Base-by-base conservation (phyloP, 2,329 filamentous ascomycete species). In the Epichloe festucae region DNA sequence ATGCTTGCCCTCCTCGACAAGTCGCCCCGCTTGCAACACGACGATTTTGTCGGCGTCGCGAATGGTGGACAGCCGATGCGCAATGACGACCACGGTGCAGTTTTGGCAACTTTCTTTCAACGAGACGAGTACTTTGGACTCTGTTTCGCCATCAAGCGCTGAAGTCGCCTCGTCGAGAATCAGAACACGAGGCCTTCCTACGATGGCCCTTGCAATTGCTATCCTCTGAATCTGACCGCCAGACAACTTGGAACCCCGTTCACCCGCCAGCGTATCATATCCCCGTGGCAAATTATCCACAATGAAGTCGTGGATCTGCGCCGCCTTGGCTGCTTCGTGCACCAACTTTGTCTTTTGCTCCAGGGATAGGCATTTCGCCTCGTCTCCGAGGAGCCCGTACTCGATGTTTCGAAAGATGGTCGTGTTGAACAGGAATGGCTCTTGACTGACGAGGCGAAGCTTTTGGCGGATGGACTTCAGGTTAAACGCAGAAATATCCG, bases 141-240 rank as follows among this genome's bases (percentile, higher is more conserved):
- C 87, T 2, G 76, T 81, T 66, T 88, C 84, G 0, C 79, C 83
- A 64, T 88, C 89, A 3, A 95, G 70, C 0, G 86, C 86, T 2
- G 78, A 82, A 3, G 87, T 89, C 7, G 88, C 87, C 70, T 93
- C 87, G 60, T 93, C 87, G 0, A 93, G 76, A 1, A 93, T 76
- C 3, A 96, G 71, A 53, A 97, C 82, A 67, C 88, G 89, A 5
- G 91, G 90, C 11, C 15, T 15, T 27, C 23, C 23, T 27, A 7
- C 23, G 23, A 27, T 27, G 6, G 23, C 23, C 23, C 23, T 27
- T 7, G 23, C 23, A 7, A 27, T 27, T 27, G 23, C 23, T 27
- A 27, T 27, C 6, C 23, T 27, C 23, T 38, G 36, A 4, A 11
- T 1, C 36, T 38, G 36, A 11, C 36, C 36, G 36, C 36, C 36